Conservation (phyloP, 2,329 filamentous ascomycete genomes). For the Reticulascus tulasneorum region DNA sequence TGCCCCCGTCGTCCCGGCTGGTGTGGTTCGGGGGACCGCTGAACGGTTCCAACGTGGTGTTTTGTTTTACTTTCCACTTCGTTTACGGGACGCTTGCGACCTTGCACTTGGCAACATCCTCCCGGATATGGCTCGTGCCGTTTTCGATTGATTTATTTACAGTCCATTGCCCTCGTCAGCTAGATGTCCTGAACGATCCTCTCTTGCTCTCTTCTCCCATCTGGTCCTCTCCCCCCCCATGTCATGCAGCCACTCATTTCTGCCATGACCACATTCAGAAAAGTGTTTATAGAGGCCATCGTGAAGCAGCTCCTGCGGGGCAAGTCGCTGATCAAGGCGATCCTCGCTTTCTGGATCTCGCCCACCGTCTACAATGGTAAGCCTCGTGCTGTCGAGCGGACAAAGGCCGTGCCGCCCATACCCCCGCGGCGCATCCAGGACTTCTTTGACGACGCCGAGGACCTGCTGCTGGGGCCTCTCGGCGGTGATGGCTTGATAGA, state of each 20-base stretch:
- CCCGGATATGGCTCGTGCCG: slow-evolving; percentile 11
- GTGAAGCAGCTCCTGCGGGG: slow-evolving; percentile 56
- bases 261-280: slow-evolving; percentile 55
- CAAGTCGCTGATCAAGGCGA: slow-evolving; percentile 54
- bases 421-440: slow-evolving; percentile 34
- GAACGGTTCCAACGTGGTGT: slow-evolving; percentile 6
- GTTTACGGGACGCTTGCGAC: slow-evolving; percentile 8
- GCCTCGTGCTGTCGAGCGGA: slow-evolving; percentile 4
- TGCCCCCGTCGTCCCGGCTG: neutral
- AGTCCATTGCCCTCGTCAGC: slow-evolving; percentile 11
- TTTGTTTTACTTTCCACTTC: slow-evolving; percentile 12
- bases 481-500: slow-evolving; percentile 38
- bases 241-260: slow-evolving; percentile 49
- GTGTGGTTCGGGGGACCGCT: too few species aligned
- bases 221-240: slow-evolving; percentile 19
- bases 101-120: slow-evolving; percentile 1
- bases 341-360: slow-evolving; percentile 32
- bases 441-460: slow-evolving; percentile 55
- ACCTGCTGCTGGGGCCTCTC: slow-evolving; percentile 44
- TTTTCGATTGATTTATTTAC: slow-evolving; percentile 9
- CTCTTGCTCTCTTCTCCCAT: slow-evolving; percentile 5
- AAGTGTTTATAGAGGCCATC: slow-evolving; percentile 49
- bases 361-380: slow-evolving; percentile 8
- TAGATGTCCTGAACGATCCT: slow-evolving; percentile 13
- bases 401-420: slow-evolving; percentile 14